These are phyloP conservation scores for Candida andamanensis DNA, from an alignment of 805 yeast species.

Conservation along the genomic window DNA sequence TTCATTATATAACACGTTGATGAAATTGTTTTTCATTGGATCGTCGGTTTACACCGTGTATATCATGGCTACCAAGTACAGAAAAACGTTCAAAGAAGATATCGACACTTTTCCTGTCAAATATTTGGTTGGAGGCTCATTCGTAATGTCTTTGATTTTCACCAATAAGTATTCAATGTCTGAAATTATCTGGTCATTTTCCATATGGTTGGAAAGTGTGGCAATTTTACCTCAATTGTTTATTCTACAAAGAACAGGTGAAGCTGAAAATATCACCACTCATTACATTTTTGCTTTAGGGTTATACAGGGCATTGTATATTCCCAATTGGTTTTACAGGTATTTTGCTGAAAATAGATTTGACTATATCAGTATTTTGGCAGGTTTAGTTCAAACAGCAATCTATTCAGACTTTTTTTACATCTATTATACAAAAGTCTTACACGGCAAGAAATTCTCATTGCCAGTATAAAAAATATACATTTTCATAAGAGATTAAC, in stretches of 20 bases:
- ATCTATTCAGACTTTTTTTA: conserved; percentile 95
- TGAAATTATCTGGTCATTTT: conserved; percentile 81
- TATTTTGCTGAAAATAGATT: conserved; percentile 57
- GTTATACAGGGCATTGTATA: conserved; percentile 78
- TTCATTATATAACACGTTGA: conserved; percentile 68
- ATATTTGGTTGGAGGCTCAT: conserved; percentile 63
- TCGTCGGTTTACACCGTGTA: conserved; percentile 73
- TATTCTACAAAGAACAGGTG: conserved; percentile 83
- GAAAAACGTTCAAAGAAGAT: conserved; percentile 59
- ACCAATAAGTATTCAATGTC: conserved; percentile 56
- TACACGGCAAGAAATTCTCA: conserved; percentile 72
- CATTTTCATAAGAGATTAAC: too few relatives aligned
- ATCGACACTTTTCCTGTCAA: conserved; percentile 64
- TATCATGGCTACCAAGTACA: conserved; percentile 59
- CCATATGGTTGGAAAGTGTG: conserved; percentile 87
- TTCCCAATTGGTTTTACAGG: conserved; percentile 94
- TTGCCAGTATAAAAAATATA: conserved; percentile 47
- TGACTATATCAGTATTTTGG: conserved; percentile 65
- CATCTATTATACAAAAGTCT: conserved; percentile 72
- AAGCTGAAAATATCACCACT: conserved; percentile 79
- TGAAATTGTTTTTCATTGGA: conserved; percentile 78
- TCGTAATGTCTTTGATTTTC: conserved; percentile 52
- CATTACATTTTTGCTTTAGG: conserved; percentile 96
- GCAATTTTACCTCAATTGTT: conserved; percentile 92
- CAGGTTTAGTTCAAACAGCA: conserved; percentile 83